These are phyloP conservation scores for Angophora floribunda DNA, from an alignment of 345 rosid species.

Conservation along the genomic window DNA sequence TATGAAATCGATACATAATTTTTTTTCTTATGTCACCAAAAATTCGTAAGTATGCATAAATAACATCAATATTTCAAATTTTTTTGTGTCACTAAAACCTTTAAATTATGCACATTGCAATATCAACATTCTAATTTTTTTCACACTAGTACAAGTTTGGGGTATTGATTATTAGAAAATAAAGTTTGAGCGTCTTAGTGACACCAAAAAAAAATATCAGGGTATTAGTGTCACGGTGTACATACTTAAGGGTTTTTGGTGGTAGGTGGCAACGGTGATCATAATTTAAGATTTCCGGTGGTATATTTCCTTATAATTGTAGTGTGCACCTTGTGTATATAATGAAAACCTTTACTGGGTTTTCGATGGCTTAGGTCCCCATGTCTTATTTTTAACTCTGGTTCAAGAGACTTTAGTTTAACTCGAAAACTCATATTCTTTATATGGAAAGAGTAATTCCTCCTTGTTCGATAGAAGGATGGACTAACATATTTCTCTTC, in stretches of 20 bases:
- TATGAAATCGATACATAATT: not conserved
- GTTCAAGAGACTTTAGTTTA: not conserved
- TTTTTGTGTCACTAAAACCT: not conserved
- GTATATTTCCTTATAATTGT: not conserved
- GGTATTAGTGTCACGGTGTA: not conserved
- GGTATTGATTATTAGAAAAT: not conserved
- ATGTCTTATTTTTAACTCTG: too few species aligned
- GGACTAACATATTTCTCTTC: not conserved
- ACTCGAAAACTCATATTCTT: not conserved
- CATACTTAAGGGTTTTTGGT: not conserved
- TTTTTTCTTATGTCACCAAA: not conserved
- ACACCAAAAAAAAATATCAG: accelerated
- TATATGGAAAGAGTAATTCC: too few species aligned
- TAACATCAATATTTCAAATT: not conserved
- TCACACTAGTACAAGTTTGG: not conserved
- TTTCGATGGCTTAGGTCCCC: not conserved
- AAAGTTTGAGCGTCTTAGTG: not conserved
- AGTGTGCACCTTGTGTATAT: not conserved
- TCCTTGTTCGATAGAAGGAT: not conserved
- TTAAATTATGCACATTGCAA: not conserved
- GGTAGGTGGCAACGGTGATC: not conserved
- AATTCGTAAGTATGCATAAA: not conserved
- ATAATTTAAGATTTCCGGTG: not conserved
- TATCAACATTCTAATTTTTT: not conserved
- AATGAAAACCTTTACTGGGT: not conserved